Evolutionary conservation across 1,139 yeast genomes (phyloP), one percentile per base, ranked within the genome.

Genomic region (Geotrichum klebahnii): DNA sequence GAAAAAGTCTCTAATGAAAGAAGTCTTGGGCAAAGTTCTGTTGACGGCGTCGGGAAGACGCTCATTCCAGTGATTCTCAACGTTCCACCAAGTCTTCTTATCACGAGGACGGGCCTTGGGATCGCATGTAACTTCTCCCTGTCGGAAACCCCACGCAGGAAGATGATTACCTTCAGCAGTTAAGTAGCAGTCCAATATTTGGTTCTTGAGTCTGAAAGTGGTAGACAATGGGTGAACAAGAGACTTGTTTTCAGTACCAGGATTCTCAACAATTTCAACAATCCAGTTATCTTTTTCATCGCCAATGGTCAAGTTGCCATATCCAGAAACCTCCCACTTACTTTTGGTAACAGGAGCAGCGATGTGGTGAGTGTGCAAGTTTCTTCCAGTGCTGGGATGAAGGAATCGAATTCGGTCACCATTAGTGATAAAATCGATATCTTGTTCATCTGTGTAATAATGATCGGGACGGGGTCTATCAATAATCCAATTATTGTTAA

Each of bases 71-170:
- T 92, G 95, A 63, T 79, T 76, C 72, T 94, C 99, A 64, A 94
- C 76, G 69, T 90, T 92, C 97, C 98, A 94, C 97, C 97, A 92
- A 28, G 97, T 88, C 71, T 94, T 78, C 74, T 87, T 88, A 69
- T 94, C 97, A 67, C 94, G 84, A 52, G 69, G 75, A 67, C 84
- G 81, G 43, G 95, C 85, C 61, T 76, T 76, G 60, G 80, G 82
- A 66, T 80, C 74, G 71, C 99, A 94, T 4, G 82, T 84, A 58
- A 92, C 94, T 73, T 94, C 99, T 62, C 95, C 92, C 74, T 94
- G 99, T 70, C 94, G 82, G 79, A 88, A 94, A 57, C 99, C 99
- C 99, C 99, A 94, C 51, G 81, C 89, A 41, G 99, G 99, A 60
- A 89, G 78, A 48, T 77, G 69, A 59, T 73, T 72, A 55, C 96